Conservation (phyloP, 1,284 basidiomycete genomes). For the Fomes fomentarius region DNA sequence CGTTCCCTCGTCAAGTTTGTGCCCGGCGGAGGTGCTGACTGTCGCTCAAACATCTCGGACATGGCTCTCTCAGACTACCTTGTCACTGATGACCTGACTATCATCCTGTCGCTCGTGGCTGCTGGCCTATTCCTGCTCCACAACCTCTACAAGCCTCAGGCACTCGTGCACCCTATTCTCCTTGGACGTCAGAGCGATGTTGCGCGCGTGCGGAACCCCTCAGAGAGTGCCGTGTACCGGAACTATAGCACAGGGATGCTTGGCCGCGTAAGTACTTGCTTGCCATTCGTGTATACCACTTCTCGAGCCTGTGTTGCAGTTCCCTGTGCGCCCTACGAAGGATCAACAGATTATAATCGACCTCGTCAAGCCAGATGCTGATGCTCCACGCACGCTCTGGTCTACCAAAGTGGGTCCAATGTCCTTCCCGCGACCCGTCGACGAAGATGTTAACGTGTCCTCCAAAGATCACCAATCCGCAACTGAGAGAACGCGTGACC, state of each 20-base stretch:
- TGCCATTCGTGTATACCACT: neutral
- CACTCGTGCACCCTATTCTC: slow-evolving; percentile 81
- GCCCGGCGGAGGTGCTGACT: too few relatives aligned
- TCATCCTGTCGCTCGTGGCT: slow-evolving; percentile 71
- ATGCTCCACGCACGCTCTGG: slow-evolving; percentile 74
- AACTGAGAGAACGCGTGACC: slow-evolving; percentile 66
- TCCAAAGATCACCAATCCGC: slow-evolving; percentile 76
- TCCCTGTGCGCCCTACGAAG: slow-evolving; percentile 69
- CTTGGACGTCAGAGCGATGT: slow-evolving; percentile 83
- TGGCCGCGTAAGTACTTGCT: slow-evolving; percentile 59
- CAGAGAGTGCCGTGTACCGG: slow-evolving; percentile 79
- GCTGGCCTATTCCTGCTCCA: slow-evolving; percentile 75
- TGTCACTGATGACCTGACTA: slow-evolving; percentile 75
- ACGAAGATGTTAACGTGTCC: too few relatives aligned
- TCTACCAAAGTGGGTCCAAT: slow-evolving; percentile 59
- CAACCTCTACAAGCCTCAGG: slow-evolving; percentile 76
- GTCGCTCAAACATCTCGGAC: neutral
- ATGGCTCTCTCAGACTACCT: slow-evolving; percentile 58
- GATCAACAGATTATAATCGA: slow-evolving; percentile 70
- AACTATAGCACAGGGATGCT: slow-evolving; percentile 82
- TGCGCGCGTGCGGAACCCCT: slow-evolving; percentile 72
- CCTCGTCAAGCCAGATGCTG: slow-evolving; percentile 66
- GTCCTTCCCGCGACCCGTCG: too few relatives aligned
- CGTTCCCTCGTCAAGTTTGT: too few relatives aligned
- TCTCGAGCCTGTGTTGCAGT: slow-evolving; percentile 43